Base-by-base conservation (phyloP, 2,329 filamentous ascomycete species). In the Colletotrichum trifolii region DNA sequence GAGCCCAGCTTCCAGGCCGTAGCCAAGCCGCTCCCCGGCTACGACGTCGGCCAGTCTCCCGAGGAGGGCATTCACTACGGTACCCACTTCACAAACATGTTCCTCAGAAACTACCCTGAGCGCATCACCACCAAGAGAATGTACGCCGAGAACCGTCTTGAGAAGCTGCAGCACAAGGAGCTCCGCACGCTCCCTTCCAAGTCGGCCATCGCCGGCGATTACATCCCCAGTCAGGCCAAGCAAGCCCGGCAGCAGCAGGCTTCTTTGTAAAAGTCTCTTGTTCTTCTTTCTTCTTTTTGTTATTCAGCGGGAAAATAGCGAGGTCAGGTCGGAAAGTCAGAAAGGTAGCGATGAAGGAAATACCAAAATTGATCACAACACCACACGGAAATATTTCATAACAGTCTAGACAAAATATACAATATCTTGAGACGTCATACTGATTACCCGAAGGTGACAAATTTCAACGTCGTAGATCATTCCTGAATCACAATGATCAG, bases 1-100 rank as follows among this genome's bases (percentile, higher is more conserved):
- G 82, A 84, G 72, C 82, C 82, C 25, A 82, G 78, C 70, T 84
- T 85, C 69, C 75, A 79, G 17, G 74, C 81, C 1, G 76, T 82
- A 9, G 63, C 82, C 12, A 78, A 77, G 69, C 81, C 82, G 1
- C 72, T 84, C 8, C 73, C 74, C 0, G 78, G 77, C 3, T 81
- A 78, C 61, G 70, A 77, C 8, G 73, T 54, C 7, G 72, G 74
- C 3, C 72, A 75, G 54, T 67, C 70, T 25, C 72, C 71, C 2
- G 52, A 64, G 6, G 75, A 79, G n/a, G 78, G 80, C 4, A 79
- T 84, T 7, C 81, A 83, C 69, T 84, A 84, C 67, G 82, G 82
- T n/a, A 83, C 77, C 1, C 81, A 84, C 69, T 84, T 84, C 64
- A 85, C 81, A 40, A 80, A 83, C 60, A 84, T 84, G 81, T 83